Conservation (phyloP, 2,329 filamentous ascomycete genomes). For the Periconia digitata region DNA sequence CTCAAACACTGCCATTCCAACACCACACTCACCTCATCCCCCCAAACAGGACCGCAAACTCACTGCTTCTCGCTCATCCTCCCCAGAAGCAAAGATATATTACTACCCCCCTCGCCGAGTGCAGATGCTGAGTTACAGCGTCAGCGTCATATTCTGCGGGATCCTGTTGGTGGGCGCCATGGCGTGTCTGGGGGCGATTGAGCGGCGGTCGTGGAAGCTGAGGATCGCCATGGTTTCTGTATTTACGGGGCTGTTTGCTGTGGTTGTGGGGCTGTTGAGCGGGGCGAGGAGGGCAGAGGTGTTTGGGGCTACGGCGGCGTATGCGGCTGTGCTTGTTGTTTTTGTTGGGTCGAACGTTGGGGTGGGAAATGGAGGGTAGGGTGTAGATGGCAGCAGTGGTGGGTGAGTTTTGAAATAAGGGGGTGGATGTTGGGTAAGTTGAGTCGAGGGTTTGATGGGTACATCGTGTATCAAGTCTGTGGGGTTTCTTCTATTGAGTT, state of each 20-base stretch:
- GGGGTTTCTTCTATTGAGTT: too few relatives aligned
- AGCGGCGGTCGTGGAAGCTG: constrained; percentile 1
- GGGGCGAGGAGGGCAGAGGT: constrained; percentile 3
- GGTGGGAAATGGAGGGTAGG: too few relatives aligned
- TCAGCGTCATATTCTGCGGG: constrained; percentile 1
- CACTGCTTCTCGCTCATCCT: too few relatives aligned
- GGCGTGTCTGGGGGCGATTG: constrained; percentile 1
- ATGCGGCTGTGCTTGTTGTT: constrained; percentile 1
- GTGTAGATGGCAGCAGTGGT: too few relatives aligned
- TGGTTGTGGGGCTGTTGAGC: constrained; percentile 1
- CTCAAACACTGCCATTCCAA: too few relatives aligned
- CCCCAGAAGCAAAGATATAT: constrained; percentile 1
- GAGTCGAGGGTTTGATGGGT: too few relatives aligned
- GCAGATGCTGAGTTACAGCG: constrained; percentile 3
- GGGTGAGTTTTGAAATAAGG: too few relatives aligned
- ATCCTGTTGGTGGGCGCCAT: constrained; percentile 5
- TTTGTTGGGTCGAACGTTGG: constrained; percentile 1
- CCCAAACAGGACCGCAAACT: constrained; percentile 1
- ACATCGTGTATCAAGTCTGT: too few relatives aligned
- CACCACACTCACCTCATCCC: not conserved
- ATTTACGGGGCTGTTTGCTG: constrained; percentile 4
- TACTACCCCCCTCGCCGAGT: constrained; percentile 5
- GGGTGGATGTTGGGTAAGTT: too few relatives aligned
- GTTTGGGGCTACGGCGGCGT: constrained; percentile 3
- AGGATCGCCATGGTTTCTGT: constrained; percentile 3